Evolutionary conservation across 192 early-diverging fungal genomes (phyloP), one percentile per base, ranked within the genome.

Genomic region (Entophlyctis luteolus): DNA sequence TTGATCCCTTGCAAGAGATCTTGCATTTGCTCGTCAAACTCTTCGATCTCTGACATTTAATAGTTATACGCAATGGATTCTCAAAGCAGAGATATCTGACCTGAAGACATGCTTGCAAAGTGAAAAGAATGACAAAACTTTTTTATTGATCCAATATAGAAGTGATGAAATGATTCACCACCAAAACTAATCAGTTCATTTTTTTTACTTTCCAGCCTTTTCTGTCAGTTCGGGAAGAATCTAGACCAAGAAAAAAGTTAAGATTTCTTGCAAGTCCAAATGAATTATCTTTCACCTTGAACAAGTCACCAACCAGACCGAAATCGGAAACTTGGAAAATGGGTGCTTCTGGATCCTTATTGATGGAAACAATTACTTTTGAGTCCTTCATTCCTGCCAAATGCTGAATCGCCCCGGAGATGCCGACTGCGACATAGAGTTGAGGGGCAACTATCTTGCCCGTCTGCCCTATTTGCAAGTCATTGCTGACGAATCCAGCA

Each of bases 321-420:
- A 93, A 94, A 78, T 98, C 96, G 28, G 96, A 89, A 47, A 98
- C 89, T 56, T 83, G 81, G 90, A 98, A 98, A 52, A 98, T 98
- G 34, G 96, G 96, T 27, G 93, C 94, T 66, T 98, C 96, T 22
- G 93, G 82, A 68, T 98, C 96, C 83, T 93, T 96, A 89, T 98
- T 98, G 79, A 98, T 96, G 57, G 93, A 92, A 35, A 94, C 96
- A 82, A 98, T 98, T 47, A 87, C 86, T 86, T 98, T 98, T 79
- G 91, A 93, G 73, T 98, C 96, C 81, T 98, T 98, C 95, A 98
- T 98, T 72, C 95, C 95, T 31, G 95, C 95, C 82, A 98, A 76
- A 70, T 94, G 94, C 86, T 84, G 83, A 73, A 98, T 98, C 35
- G 96, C 96, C 46, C 96, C 96, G 4, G 93, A 95, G 56, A 98